Evolutionary conservation across 345 rosid genomes (phyloP).

Genomic region (Xanthoceras sorbifolium): DNA sequence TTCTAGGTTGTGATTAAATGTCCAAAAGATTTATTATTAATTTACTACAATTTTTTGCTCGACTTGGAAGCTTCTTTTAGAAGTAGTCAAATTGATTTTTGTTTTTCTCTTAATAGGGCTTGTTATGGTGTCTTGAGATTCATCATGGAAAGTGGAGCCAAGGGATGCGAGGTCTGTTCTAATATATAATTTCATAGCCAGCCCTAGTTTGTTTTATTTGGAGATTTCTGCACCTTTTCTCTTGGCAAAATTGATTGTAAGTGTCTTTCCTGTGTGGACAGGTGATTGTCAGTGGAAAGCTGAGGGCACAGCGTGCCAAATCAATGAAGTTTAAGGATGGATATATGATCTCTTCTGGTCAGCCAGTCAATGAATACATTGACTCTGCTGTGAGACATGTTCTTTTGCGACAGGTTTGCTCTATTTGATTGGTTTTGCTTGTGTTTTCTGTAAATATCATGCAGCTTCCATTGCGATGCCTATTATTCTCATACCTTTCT

Average conservation of each 20-base stretch:
- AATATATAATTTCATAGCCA: background rate
- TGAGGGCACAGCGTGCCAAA: slow-evolving; percentile 87
- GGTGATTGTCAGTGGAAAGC: slow-evolving; percentile 96
- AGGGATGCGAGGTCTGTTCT: slow-evolving; percentile 74
- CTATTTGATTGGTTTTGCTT: background rate
- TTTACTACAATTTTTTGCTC: background rate
- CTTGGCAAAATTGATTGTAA: background rate
- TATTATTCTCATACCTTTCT: background rate
- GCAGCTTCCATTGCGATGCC: background rate
- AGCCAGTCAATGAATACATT: slow-evolving; percentile 82
- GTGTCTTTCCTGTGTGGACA: slow-evolving; percentile 14
- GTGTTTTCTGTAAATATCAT: background rate
- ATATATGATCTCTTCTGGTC: slow-evolving; percentile 95
- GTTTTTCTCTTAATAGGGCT: slow-evolving; percentile 46
- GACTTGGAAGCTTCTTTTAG: background rate
- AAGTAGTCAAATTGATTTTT: background rate
- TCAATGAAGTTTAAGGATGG: slow-evolving; percentile 97
- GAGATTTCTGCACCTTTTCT: background rate
- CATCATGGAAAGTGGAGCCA: slow-evolving; percentile 89
- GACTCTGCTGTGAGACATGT: slow-evolving; percentile 94
- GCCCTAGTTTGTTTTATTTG: background rate
- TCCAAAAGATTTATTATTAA: too few relatives aligned
- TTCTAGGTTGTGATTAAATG: background rate
- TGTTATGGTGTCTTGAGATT: slow-evolving; percentile 89
- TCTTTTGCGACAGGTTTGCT: slow-evolving; percentile 77